Conservation (phyloP, 2,329 filamentous ascomycete genomes). For the Raffaelea arxii region DNA sequence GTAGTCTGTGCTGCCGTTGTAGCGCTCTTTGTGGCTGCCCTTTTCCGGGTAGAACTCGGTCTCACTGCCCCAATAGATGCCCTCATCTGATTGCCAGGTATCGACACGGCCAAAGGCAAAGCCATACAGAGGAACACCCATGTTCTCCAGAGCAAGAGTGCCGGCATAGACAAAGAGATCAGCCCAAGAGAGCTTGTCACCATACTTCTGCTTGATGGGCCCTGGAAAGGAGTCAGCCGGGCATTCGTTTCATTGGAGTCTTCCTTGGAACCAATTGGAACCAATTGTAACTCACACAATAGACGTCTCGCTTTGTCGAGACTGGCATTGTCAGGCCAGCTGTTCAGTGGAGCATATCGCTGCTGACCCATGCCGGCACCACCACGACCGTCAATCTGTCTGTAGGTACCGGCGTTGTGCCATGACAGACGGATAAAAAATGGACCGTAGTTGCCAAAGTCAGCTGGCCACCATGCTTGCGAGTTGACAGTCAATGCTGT, state of each 20-base stretch:
- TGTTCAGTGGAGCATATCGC: slow-evolving; percentile 69
- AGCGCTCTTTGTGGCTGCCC: slow-evolving; percentile 53
- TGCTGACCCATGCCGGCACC: slow-evolving; percentile 66
- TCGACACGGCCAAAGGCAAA: slow-evolving; percentile 64
- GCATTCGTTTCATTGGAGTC: no score
- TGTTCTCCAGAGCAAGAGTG: slow-evolving; percentile 69
- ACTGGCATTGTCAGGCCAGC: slow-evolving; percentile 70
- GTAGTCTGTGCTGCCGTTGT: slow-evolving; percentile 37
- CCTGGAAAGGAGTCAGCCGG: no score
- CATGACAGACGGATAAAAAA: slow-evolving; percentile 72
- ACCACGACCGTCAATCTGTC: slow-evolving; percentile 63
- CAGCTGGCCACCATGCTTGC: slow-evolving; percentile 72
- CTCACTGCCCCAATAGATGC: slow-evolving; percentile 69
- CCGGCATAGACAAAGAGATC: slow-evolving; percentile 62
- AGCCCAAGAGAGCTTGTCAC: slow-evolving; percentile 72
- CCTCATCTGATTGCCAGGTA: slow-evolving; percentile 65
- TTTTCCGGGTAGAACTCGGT: slow-evolving; percentile 51
- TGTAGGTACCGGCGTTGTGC: slow-evolving; percentile 71
- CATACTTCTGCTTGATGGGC: slow-evolving; percentile 80
- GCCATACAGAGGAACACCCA: slow-evolving; percentile 64
- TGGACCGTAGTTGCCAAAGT: slow-evolving; percentile 72
- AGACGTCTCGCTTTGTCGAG: slow-evolving; percentile 73
- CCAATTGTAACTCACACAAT: slow-evolving; percentile 32
- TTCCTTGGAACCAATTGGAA: no score
- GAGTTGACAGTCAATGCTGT: slow-evolving; percentile 62